Evolutionary conservation across 1,284 basidiomycete species (phyloP).

Genomic region (Ceratobasidium sp.): DNA sequence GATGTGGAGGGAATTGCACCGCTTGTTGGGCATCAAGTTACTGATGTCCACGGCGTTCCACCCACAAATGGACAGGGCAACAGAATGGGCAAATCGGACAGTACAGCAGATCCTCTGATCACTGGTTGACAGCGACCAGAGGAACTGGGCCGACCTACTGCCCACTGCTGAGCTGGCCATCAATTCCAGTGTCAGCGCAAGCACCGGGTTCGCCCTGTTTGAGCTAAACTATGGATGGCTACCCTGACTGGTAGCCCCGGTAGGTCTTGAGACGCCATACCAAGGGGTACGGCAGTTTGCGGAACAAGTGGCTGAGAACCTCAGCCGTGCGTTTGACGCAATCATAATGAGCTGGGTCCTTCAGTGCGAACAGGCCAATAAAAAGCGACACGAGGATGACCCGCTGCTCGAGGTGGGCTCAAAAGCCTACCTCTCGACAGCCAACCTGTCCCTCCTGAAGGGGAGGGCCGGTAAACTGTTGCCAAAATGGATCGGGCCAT

Average conservation of each 20-base stretch:
- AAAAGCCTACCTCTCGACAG: not conserved
- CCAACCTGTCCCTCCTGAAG: slow-evolving; percentile 4
- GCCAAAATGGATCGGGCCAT: slow-evolving; percentile 46
- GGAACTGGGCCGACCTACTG: slow-evolving; percentile 58
- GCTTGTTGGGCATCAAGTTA: slow-evolving; percentile 57
- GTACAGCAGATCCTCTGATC: slow-evolving; percentile 59
- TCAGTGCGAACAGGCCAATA: not conserved
- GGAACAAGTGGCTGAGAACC: slow-evolving; percentile 50
- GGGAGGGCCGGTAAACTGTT: slow-evolving; percentile 28
- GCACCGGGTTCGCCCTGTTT: slow-evolving; percentile 58
- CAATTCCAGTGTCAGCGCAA: slow-evolving; percentile 57
- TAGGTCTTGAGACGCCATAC: slow-evolving; percentile 49
- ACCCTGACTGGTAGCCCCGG: slow-evolving; percentile 50
- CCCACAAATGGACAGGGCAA: slow-evolving; percentile 58
- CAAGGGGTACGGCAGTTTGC: slow-evolving; percentile 54
- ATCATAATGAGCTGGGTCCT: slow-evolving; percentile 50
- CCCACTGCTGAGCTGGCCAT: slow-evolving; percentile 49
- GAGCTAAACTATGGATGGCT: slow-evolving; percentile 55
- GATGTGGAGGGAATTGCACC: slow-evolving; percentile 55
- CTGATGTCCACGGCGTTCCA: slow-evolving; percentile 62
- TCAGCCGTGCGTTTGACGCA: slow-evolving; percentile 48
- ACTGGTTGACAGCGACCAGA: slow-evolving; percentile 56
- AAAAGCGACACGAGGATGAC: not conserved
- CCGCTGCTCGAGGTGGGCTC: slow-evolving; percentile 16
- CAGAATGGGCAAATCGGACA: slow-evolving; percentile 57